phyloP scores from a whole-genome alignment of 169 alveolate species.

The Plasmodium vinckei region DNA sequence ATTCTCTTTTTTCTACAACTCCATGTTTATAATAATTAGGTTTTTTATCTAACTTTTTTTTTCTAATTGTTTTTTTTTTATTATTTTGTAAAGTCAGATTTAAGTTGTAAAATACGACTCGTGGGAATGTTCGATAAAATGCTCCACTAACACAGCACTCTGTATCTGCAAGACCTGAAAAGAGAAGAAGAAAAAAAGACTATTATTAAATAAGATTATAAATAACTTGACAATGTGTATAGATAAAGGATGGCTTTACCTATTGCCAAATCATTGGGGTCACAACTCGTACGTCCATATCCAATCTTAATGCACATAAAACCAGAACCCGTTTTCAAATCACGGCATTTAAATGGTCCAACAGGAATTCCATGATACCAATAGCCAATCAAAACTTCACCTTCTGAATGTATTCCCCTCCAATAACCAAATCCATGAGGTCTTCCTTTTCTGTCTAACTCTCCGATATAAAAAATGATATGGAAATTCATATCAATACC shows the following conservation, averaged over 20 bases:
- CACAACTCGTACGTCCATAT: constrained; percentile 81
- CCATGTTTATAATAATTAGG: constrained; percentile 9
- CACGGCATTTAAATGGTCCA: constrained; percentile 91
- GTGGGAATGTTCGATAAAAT: constrained; percentile 87
- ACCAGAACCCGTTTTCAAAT: constrained; percentile 88
- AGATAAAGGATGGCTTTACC: constrained; percentile 12
- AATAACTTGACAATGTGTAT: not conserved
- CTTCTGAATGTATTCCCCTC: constrained; percentile 86
- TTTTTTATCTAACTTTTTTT: not conserved
- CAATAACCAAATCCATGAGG: constrained; percentile 94
- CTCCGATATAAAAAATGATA: constrained; percentile 86
- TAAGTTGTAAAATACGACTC: constrained; percentile 85
- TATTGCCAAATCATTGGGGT: constrained; percentile 78
- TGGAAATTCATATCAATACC: not conserved
- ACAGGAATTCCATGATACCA: constrained; percentile 91
- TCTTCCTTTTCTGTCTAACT: constrained; percentile 83
- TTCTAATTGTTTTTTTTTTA: constrained; percentile 11
- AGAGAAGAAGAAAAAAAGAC: not conserved
- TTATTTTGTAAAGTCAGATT: constrained; percentile 22
- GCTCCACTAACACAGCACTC: constrained; percentile 91
- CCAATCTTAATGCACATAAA: constrained; percentile 88
- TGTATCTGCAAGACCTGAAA: constrained; percentile 88
- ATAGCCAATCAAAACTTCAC: constrained; percentile 90
- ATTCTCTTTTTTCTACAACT: constrained; percentile 45
- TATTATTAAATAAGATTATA: not conserved